phyloP scores from a whole-genome alignment of 2,329 filamentous ascomycete genomes.

The Exophiala bonariae region DNA sequence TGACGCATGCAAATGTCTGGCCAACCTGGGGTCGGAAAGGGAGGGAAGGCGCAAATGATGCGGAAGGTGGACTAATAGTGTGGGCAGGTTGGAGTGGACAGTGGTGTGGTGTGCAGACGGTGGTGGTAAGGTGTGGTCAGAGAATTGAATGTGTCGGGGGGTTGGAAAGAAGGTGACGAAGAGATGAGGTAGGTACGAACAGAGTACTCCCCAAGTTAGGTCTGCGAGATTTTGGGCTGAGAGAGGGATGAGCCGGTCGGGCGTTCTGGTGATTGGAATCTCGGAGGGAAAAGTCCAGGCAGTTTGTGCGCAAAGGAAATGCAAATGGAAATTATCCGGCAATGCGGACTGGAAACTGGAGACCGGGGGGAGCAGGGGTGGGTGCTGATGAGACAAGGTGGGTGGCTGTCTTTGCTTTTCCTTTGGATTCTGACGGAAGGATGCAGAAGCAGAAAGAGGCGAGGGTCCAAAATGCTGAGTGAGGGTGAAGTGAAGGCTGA shows the following conservation, averaged over 20 bases:
- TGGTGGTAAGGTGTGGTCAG: constrained; percentile 22
- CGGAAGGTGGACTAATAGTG: constrained; percentile 17
- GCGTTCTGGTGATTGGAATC: constrained; percentile 1
- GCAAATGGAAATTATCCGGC: constrained; percentile 22
- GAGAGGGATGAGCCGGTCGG: constrained; percentile 14
- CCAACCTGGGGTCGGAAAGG: constrained; percentile 20
- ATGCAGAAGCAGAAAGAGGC: background rate
- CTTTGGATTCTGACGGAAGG: constrained; percentile 13
- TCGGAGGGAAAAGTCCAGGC: constrained; percentile 1
- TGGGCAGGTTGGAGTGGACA: constrained; percentile 10
- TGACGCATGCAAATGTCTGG: constrained; percentile 18
- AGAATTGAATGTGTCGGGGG: constrained; percentile 12
- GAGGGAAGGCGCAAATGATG: constrained; percentile 11
- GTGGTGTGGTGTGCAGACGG: constrained; percentile 9
- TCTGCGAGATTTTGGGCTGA: constrained; percentile 10
- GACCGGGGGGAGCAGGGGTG: constrained; percentile 24
- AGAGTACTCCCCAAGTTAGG: too few relatives aligned
- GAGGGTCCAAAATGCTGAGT: too few relatives aligned
- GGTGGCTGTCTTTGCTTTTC: constrained; percentile 3
- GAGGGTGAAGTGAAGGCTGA: too few relatives aligned
- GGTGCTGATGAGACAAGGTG: background rate
- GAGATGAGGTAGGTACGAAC: background rate
- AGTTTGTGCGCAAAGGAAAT: constrained; percentile 5
- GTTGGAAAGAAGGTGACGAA: constrained; percentile 8
- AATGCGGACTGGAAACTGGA: constrained; percentile 24